Evolutionary conservation across 2,329 filamentous ascomycete species (phyloP).

Genomic region (Verticillium dahliae): DNA sequence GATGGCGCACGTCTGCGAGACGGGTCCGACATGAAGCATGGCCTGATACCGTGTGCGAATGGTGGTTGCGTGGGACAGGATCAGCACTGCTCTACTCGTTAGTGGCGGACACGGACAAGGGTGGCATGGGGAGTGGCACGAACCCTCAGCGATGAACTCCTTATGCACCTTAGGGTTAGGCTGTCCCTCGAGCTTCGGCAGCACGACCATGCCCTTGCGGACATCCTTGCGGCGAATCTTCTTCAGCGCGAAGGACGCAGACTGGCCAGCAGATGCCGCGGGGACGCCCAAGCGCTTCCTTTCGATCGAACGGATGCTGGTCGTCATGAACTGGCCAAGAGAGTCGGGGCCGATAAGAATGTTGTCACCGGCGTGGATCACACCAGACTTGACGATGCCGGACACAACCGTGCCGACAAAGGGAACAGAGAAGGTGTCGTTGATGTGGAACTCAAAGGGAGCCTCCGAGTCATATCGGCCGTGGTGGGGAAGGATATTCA

Average conservation of each 20-base stretch:
- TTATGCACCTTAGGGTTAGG: conserved; percentile 63
- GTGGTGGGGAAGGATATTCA: conserved; percentile 92
- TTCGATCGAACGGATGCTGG: conserved; percentile 86
- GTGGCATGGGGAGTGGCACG: conserved; percentile 6
- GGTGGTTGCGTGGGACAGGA: conserved; percentile 91
- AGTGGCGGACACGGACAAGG: neutral
- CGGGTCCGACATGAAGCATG: conserved; percentile 93
- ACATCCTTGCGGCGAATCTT: conserved; percentile 86
- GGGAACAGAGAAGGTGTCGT: conserved; percentile 96
- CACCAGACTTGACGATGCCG: conserved; percentile 82
- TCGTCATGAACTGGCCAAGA: conserved; percentile 81
- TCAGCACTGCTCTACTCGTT: conserved; percentile 57
- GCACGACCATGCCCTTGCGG: conserved; percentile 94
- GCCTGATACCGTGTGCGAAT: conserved; percentile 97
- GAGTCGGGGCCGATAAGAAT: conserved; percentile 87
- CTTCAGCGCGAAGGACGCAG: conserved; percentile 84
- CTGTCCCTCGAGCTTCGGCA: conserved; percentile 73
- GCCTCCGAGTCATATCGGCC: conserved; percentile 85
- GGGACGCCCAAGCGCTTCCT: conserved; percentile 87
- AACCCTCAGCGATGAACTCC: conserved; percentile 74
- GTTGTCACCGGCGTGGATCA: conserved; percentile 83
- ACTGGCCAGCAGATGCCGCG: conserved; percentile 84
- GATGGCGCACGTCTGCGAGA: conserved; percentile 93
- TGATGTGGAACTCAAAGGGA: conserved; percentile 90
- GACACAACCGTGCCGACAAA: conserved; percentile 96